Conservation (phyloP, 2,329 filamentous ascomycete species). For the Diaporthe destruens region DNA sequence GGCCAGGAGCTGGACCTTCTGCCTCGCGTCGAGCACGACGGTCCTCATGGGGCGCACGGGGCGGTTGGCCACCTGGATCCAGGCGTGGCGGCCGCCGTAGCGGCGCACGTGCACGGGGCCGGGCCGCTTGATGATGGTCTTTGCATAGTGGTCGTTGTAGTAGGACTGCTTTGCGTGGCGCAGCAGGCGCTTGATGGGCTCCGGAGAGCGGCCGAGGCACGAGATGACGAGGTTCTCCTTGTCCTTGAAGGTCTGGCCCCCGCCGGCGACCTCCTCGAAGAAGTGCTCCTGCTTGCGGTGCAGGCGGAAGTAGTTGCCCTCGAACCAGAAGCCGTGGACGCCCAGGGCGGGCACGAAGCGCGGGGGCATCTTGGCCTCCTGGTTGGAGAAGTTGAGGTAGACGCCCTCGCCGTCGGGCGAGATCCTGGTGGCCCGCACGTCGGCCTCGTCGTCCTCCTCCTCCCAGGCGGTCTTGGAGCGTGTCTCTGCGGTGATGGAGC, state of each 20-base stretch:
- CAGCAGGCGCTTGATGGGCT: constrained; percentile 68
- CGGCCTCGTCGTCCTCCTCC: constrained; percentile 63
- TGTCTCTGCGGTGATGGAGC: constrained; percentile 68
- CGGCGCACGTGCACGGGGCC: constrained; percentile 60
- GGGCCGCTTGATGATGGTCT: constrained; percentile 70
- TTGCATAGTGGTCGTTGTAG: constrained; percentile 65
- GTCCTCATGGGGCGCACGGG: constrained; percentile 80
- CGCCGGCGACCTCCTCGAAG: constrained; percentile 51
- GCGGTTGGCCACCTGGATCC: constrained; percentile 70
- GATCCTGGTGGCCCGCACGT: constrained; percentile 53
- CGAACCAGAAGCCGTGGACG: constrained; percentile 66
- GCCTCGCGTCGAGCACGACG: constrained; percentile 76
- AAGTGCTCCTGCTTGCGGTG: constrained; percentile 60
- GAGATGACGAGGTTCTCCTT: constrained; percentile 66
- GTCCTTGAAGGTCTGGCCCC: constrained; percentile 59
- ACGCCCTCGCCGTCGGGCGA: constrained; percentile 56
- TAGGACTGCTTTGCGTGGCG: constrained; percentile 66
- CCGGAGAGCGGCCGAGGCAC: constrained; percentile 65
- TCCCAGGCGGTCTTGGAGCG: constrained; percentile 68
- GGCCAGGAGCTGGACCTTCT: constrained; percentile 74
- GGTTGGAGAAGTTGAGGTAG: constrained; percentile 72
- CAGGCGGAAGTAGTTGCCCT: constrained; percentile 63
- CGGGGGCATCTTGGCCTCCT: constrained; percentile 65
- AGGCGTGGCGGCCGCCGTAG: constrained; percentile 59
- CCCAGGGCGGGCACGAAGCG: constrained; percentile 68